Base-by-base conservation (phyloP, 305 asterid species). In the Striga hermonthica region DNA sequence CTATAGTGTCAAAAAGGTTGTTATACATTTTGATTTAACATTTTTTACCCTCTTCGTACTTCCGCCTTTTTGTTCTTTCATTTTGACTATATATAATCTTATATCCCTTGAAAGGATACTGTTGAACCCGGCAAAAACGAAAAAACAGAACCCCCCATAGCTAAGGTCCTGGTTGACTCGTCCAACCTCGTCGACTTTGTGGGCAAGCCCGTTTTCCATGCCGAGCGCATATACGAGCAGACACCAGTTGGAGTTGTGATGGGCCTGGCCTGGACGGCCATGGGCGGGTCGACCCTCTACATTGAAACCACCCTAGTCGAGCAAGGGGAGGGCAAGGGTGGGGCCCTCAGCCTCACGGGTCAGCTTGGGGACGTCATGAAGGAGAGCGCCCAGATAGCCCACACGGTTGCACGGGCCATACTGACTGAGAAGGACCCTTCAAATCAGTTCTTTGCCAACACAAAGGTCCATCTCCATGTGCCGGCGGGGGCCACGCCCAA, bases 231-330 rank as follows among this genome's bases (percentile, higher is more conserved):
- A 73, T 90, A 86, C 9, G 94, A 84, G 47, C 87, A 77, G 57
- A 88, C 97, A 9, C 99, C 97, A 9, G 73, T 86, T 9, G 99
- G 99, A 57, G 99, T 90, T 7, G 97, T 90, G 15, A 93, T 93
- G 99, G 97, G 99, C 66, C 95, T 93, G 68, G 97, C 99, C 55
- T 93, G 99, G 99, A 93, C 99, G 0, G 78, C 99, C 67, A 93
- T 93, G 99, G 99, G 99, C 50, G 99, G 99, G 22, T 93, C 99
- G 9, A 93, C 99, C 0, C 84, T 93, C 55, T 93, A 93, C 74
- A 80, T 93, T 39, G 99, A 93, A 65, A 93, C 99, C 37, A 67
- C 82, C 39, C 72, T 44, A 13, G 79, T 85, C 4, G 97, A 88
- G 86, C 91, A 90, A 80, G 96, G 90, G 6, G 99, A 93, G 54